Evolutionary conservation across 176 grass and related monocot species (phyloP), one percentile per base, ranked within the genome.

Genomic region (Carex scoparia): DNA sequence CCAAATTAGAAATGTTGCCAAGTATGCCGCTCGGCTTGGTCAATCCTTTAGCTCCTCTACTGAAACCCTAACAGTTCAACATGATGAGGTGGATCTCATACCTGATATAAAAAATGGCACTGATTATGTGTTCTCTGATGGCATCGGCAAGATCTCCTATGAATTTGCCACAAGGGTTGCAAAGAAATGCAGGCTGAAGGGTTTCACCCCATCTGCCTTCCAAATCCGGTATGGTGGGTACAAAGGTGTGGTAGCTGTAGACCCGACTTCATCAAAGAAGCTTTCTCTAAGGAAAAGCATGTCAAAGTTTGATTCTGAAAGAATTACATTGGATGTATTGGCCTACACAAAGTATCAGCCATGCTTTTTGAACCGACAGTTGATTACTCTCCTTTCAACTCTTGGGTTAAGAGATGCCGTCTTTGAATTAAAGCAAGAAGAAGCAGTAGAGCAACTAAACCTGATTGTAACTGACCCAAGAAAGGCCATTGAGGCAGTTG

Each of bases 171-270:
- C 5, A 37, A 86, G 81, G 81, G 92, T 98, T 63, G 89, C 95
- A 28, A 86, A 49, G 81, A 98, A 93, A 74, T 94, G 90, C 84
- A 84, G 92, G 23, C 44, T 94, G 62, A 89, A 69, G 84, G 78
- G 79, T 85, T 93, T 88, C 76, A 84, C 89, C 44, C 95, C 92
- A 27, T 94, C 95, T 30, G 91, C 87, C 87, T 98, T 93, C 81
- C 95, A 98, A 86, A 98, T 98, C 84, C 92, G 95, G 61, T 98
- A 94, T 71, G 92, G 92, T 30, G 92, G 92, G 67, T 93, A 90
- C 70, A 98, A 98, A 89, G 95, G 95, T 76, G 91, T 98, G 74
- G 95, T 98, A 0, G 91, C 95, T 62, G 13, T 91, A 80, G 87
- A 94, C 79, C 92, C 92, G 65, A 77, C n/a, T 60, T 98, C 92